phyloP scores from a whole-genome alignment of 202 grass and related monocot species.

The Carex sylvatica region DNA sequence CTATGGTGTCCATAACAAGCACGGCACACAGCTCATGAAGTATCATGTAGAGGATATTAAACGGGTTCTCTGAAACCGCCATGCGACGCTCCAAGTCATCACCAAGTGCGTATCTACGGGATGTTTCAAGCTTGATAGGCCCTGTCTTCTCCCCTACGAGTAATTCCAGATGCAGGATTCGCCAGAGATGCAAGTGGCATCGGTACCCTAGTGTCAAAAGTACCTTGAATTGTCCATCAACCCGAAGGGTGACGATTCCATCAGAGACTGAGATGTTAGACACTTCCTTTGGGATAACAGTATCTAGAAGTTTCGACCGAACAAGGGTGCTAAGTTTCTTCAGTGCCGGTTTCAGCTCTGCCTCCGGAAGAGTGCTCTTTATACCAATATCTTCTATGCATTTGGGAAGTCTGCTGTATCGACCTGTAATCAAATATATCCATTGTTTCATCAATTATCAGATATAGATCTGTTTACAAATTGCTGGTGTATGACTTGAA shows the following conservation, averaged over 20 bases:
- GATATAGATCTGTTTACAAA: not conserved
- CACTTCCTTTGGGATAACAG: slow-evolving; percentile 67
- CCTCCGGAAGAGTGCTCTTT: slow-evolving; percentile 58
- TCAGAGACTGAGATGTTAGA: slow-evolving; percentile 62
- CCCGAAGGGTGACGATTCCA: no score
- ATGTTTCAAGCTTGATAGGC: no score
- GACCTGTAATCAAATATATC: slow-evolving; percentile 23
- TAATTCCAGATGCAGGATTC: no score
- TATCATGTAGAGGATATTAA: slow-evolving; percentile 58
- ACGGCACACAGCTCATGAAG: slow-evolving; percentile 86
- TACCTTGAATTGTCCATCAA: no score
- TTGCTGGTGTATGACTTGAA: no score
- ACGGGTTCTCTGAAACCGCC: slow-evolving; percentile 73
- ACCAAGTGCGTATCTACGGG: no score
- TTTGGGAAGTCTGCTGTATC: slow-evolving; percentile 71
- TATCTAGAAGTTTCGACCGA: slow-evolving; percentile 74
- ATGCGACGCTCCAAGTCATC: slow-evolving; percentile 94
- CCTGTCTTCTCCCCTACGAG: no score
- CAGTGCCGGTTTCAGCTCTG: slow-evolving; percentile 72
- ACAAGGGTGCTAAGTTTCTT: slow-evolving; percentile 69
- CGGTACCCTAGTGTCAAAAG: no score
- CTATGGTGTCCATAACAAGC: slow-evolving; percentile 85
- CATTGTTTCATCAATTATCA: not conserved
- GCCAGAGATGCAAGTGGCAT: no score
- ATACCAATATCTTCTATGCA: slow-evolving; percentile 76